These are phyloP conservation scores for Boehmeria nivea DNA, from an alignment of 306 rosid species.

Conservation along the genomic window DNA sequence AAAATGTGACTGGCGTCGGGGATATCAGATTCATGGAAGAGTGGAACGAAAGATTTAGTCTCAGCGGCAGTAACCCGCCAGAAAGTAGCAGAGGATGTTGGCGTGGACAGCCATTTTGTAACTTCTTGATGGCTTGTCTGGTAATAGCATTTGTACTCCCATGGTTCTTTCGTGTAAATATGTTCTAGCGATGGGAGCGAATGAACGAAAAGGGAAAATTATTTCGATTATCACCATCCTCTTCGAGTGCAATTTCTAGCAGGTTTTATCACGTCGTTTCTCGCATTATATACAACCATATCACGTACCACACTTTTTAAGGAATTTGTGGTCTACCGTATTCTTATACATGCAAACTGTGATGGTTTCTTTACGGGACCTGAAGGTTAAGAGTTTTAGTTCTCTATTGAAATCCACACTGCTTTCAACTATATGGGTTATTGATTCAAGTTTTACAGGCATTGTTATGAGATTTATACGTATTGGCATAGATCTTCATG, in stretches of 20 bases:
- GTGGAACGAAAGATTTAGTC: conserved; percentile 63
- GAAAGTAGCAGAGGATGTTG: conserved; percentile 48
- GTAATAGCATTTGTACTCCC: conserved; percentile 94
- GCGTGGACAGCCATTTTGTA: conserved; percentile 94
- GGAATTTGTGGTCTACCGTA: conserved; percentile 12
- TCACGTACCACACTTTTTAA: too few species aligned
- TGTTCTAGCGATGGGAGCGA: conserved; percentile 72
- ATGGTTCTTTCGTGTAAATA: conserved; percentile 85
- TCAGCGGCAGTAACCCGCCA: conserved; percentile 27
- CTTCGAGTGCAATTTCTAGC: conserved; percentile 9
- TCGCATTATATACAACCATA: conserved; percentile 18
- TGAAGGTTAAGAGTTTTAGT: conserved; percentile 18
- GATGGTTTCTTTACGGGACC: background rate
- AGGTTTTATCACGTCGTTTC: conserved; percentile 25
- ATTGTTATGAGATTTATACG: conserved; percentile 7
- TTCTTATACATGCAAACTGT: conserved; percentile 8
- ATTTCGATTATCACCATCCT: conserved; percentile 23
- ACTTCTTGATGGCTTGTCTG: conserved; percentile 95
- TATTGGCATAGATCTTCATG: background rate
- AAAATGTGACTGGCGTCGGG: conserved; percentile 46
- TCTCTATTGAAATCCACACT: too few species aligned
- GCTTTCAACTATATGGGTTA: conserved; percentile 18
- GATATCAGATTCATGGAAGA: conserved; percentile 62
- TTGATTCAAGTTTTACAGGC: conserved; percentile 17
- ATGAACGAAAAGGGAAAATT: conserved; percentile 12